A percentile compares a stretch with the other conserved stretches of the same genome.
Conservation (phyloP, 495 filamentous ascomycete species). For the Tuber borchii region DNA sequence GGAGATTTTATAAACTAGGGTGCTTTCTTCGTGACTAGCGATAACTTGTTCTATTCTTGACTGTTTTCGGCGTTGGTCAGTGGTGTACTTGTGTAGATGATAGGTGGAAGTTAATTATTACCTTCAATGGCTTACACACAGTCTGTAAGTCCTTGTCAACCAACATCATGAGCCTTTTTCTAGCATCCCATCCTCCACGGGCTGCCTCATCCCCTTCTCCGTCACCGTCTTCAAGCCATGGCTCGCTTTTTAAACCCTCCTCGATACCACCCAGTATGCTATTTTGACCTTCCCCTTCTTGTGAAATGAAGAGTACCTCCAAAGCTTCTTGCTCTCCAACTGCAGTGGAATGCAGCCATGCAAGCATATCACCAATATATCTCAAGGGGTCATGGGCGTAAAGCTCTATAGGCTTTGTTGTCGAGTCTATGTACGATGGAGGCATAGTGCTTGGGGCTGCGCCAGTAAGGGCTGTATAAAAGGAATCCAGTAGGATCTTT, state of each 20-base stretch:
- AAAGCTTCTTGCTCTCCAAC: conserved; percentile 91
- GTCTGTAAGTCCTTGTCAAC: conserved; percentile 71
- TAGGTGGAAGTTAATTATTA: background rate
- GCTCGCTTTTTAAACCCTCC: conserved; percentile 76
- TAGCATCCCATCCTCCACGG: conserved; percentile 62
- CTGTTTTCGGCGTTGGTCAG: conserved; percentile 5
- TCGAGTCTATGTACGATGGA: conserved; percentile 46
- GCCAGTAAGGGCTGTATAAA: conserved; percentile 84
- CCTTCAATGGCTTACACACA: conserved; percentile 37
- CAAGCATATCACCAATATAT: conserved; percentile 95
- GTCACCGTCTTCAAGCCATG: conserved; percentile 58
- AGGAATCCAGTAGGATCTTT: conserved; percentile 77
- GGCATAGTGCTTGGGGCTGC: conserved; percentile 44
- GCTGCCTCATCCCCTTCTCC: conserved; percentile 54
- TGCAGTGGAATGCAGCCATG: conserved; percentile 89
- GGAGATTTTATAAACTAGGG: conserved; percentile 79
- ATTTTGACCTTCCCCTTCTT: conserved; percentile 63
- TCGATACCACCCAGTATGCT: conserved; percentile 56
- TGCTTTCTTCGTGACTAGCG: conserved; percentile 82
- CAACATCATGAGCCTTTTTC: conserved; percentile 75
- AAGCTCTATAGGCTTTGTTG: conserved; percentile 87
- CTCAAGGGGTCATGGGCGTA: conserved; percentile 84
- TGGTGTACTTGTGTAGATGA: background rate
- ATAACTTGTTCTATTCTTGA: conserved; percentile 77
- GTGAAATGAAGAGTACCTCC: conserved; percentile 81